Evolutionary conservation across 1,139 yeast genomes (phyloP).

Genomic region (Saccharomyces hybrid): DNA sequence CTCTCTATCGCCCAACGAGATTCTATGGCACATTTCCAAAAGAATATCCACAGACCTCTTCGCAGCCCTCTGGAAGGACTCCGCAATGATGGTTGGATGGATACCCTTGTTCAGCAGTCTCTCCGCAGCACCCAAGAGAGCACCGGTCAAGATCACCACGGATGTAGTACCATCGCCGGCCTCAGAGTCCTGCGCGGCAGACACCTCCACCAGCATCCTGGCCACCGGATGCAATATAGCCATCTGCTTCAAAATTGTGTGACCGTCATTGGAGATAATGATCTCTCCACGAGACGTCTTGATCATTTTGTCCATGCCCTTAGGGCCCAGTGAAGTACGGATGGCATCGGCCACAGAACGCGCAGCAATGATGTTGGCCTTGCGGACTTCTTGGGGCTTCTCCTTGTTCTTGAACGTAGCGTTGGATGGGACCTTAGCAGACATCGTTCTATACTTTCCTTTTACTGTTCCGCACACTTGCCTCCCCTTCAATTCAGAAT

Average conservation of each 20-base stretch:
- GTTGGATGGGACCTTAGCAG: slow-evolving; percentile 50
- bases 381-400: slow-evolving; percentile 95
- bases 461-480: neutral
- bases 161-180: slow-evolving; percentile 99
- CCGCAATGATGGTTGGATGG: slow-evolving; percentile 93
- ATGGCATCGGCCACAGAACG: slow-evolving; percentile 97
- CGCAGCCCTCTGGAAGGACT: slow-evolving; percentile 92
- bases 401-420: slow-evolving; percentile 91
- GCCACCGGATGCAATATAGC: slow-evolving; percentile 98
- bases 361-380: slow-evolving; percentile 88
- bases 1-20: slow-evolving; percentile 69
- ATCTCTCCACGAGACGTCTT: slow-evolving; percentile 89
- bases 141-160: slow-evolving; percentile 92
- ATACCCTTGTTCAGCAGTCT: slow-evolving; percentile 81
- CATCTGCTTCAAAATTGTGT: slow-evolving; percentile 92
- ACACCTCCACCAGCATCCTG: slow-evolving; percentile 92
- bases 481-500: neutral
- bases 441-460: slow-evolving; percentile 11
- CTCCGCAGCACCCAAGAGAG: slow-evolving; percentile 90
- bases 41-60: slow-evolving; percentile 76
- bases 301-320: slow-evolving; percentile 99
- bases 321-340: slow-evolving; percentile 94
- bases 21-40: slow-evolving; percentile 74
- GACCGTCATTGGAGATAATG: slow-evolving; percentile 96
- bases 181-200: slow-evolving; percentile 96